Evolutionary conservation across 176 grass and related monocot genomes (phyloP).

Genomic region (Paspalum vaginatum): DNA sequence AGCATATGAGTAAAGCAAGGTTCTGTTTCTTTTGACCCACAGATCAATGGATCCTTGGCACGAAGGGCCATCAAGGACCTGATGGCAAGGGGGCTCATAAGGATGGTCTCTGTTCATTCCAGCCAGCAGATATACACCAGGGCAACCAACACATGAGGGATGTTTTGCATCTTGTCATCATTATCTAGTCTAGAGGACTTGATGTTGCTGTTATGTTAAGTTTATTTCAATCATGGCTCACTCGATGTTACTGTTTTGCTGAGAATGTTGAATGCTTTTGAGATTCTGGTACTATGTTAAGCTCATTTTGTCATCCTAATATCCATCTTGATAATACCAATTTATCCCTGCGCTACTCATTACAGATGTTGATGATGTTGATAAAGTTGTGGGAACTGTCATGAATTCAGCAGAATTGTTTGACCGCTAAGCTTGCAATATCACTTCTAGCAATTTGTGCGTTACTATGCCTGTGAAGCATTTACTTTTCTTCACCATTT

Average conservation of each 20-base stretch:
- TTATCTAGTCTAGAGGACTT: slow-evolving; percentile 23
- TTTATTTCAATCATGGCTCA: not conserved
- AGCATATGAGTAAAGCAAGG: not conserved
- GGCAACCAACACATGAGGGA: slow-evolving; percentile 54
- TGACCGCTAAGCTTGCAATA: not conserved
- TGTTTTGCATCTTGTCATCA: not conserved
- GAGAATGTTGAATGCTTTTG: slow-evolving; percentile 35
- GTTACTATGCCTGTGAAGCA: too few species aligned
- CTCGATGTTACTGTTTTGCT: not conserved
- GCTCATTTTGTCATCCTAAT: not conserved
- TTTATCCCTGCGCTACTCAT: not conserved
- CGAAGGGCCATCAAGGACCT: slow-evolving; percentile 62
- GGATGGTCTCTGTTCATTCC: slow-evolving; percentile 53
- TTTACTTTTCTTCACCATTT: too few species aligned
- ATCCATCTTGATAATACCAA: not conserved
- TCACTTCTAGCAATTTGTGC: too few species aligned
- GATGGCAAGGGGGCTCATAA: slow-evolving; percentile 46
- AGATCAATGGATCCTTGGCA: slow-evolving; percentile 59
- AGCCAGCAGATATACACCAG: slow-evolving; percentile 70
- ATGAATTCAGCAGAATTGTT: not conserved
- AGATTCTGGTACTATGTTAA: slow-evolving; percentile 9
- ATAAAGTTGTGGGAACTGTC: not conserved
- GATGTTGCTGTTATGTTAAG: not conserved
- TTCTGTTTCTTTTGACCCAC: not conserved
- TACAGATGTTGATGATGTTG: not conserved